phyloP scores from a whole-genome alignment of 148 eudicot species.

The Nepenthes mirabilis region DNA sequence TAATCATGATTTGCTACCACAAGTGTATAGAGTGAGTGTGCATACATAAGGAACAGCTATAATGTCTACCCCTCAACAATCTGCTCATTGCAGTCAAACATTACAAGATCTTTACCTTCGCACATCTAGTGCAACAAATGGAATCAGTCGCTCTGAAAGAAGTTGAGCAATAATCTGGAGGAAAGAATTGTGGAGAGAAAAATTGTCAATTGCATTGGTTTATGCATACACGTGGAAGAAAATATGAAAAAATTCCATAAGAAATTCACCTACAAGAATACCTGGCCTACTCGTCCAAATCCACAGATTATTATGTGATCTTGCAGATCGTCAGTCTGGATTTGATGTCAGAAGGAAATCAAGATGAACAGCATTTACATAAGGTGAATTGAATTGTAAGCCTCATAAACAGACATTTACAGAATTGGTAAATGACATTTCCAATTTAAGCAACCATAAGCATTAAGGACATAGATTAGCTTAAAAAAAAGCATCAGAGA shows the following conservation, averaged over 20 bases:
- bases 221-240: background rate
- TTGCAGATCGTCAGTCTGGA: slow-evolving; percentile 97
- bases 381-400: background rate
- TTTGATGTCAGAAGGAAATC: slow-evolving; percentile 4
- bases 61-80: background rate
- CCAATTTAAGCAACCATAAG: too few relatives aligned
- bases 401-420: background rate
- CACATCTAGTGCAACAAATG: slow-evolving; percentile 99
- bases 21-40: background rate
- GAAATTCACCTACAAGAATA: slow-evolving; percentile 7
- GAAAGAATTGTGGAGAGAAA: slow-evolving; percentile 4
- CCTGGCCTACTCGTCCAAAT: slow-evolving; percentile 99
- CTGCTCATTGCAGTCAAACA: background rate
- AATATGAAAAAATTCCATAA: background rate
- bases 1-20: background rate
- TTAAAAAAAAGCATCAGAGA: too few relatives aligned
- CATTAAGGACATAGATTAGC: too few relatives aligned
- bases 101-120: slow-evolving; percentile 44
- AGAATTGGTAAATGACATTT: too few relatives aligned
- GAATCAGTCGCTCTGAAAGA: slow-evolving; percentile 91
- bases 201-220: background rate
- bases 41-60: background rate
- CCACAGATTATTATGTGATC: slow-evolving; percentile 96
- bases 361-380: slow-evolving; percentile 1
- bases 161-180: slow-evolving; percentile 96